Base-by-base conservation (phyloP, 768 basidiomycete species). In the Strobilomyces echinocephalus region DNA sequence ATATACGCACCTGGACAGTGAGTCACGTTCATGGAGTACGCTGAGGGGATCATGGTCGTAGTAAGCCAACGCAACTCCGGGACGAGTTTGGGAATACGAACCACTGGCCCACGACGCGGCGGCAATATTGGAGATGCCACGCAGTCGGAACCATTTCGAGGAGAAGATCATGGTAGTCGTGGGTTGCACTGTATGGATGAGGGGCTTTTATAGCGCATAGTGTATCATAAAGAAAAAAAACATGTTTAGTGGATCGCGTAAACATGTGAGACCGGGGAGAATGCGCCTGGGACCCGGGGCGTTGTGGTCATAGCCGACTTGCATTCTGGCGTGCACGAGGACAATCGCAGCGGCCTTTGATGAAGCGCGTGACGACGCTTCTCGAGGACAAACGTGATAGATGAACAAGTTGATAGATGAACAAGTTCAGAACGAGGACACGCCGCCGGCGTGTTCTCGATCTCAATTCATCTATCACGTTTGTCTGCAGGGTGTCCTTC, bases 11-110 rank as follows among this genome's bases (percentile, higher is more conserved):
- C 68, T 56, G 68, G 68, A 52, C 68, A 69, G 24, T 55, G 10
- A 4, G 67, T 58, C 34, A 69, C 60, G 31, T 66, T 70, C 62
- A 58, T 50, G 8, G 68, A 67, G 28, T 60, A 57, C 5, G 55
- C 39, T 46, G 9, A 30, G n/a, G 14, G 38, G 34, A 14, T 10
- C 11, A 9, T 33, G 43, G 30, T 9, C 30, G 30, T 30, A 30
- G 30, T 38, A 41, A 39, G 49, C 30, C 21, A 8, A 41, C n/a
- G 43, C 15, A 21, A 9, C 26, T 38, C 14, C 46, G 18, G 18
- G 10, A 2, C 1, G 34, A 16, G 26, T 15, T 31, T 35, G 15
- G 42, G 21, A 40, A 31, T 24, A 43, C 48, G 28, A 36, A 54
- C 53, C 53, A 31, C n/a, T 39, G 5, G 28, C 28, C 53, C 44